Percentiles rank a stretch among this genome's conserved stretches.
Evolutionary conservation across 306 rosid genomes (phyloP).

Genomic region (Malus fusca): DNA sequence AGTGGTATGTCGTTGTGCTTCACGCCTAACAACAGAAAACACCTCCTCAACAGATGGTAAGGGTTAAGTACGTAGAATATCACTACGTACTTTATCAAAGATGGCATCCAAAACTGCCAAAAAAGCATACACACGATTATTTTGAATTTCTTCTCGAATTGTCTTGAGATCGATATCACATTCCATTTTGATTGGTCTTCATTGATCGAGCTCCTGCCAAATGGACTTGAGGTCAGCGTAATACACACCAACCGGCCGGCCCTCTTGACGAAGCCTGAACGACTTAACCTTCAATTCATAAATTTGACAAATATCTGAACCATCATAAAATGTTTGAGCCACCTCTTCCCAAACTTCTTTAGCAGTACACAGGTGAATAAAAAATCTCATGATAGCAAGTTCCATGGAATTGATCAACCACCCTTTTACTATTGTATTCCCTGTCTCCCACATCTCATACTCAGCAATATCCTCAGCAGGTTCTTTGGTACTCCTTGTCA

Average conservation of each 20-base stretch:
- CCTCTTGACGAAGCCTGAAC: not conserved
- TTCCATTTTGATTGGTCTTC: not conserved
- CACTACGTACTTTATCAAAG: not conserved
- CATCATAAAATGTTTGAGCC: no score
- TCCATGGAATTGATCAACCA: no score
- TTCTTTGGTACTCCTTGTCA: not conserved
- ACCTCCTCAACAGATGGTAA: not conserved
- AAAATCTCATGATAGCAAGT: no score
- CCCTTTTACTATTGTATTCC: no score
- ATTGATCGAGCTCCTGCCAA: not conserved
- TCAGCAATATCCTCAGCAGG: not conserved
- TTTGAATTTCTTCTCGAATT: not conserved
- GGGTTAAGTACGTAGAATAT: not conserved
- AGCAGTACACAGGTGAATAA: no score
- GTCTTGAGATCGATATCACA: not conserved
- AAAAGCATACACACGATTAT: not conserved
- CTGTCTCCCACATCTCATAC: no score
- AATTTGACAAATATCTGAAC: no score
- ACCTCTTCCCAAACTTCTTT: no score
- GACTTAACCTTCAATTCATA: no score
- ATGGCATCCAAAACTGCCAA: not conserved
- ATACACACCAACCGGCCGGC: not conserved
- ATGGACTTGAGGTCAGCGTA: not conserved
- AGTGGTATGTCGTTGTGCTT: no score
- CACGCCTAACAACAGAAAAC: no score